Conservation (phyloP, 257 asterid species). For the Cruciata laevipes region DNA sequence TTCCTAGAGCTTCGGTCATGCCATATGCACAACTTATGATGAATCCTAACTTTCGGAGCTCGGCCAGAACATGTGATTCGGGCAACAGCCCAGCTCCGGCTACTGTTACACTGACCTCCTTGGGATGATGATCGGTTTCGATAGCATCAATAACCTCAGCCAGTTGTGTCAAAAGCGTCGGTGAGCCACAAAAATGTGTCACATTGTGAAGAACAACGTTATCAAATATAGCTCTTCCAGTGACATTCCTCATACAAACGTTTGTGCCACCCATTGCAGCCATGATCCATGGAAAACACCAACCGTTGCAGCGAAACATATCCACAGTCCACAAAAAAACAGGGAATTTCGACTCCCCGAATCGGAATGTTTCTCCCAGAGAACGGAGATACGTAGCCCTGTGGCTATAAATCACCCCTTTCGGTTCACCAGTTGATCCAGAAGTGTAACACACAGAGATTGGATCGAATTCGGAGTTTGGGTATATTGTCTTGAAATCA, state of each 20-base stretch:
- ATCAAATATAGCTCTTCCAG: slow-evolving; percentile 32
- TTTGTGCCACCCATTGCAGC: slow-evolving; percentile 80
- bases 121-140: slow-evolving; percentile 3
- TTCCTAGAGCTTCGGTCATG: slow-evolving; percentile 70
- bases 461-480: slow-evolving; percentile 57
- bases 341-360: slow-evolving; percentile 33
- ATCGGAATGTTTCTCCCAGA: slow-evolving; percentile 33
- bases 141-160: slow-evolving; percentile 21
- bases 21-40: slow-evolving; percentile 39
- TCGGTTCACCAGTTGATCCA: slow-evolving; percentile 71
- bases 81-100: slow-evolving; percentile 61
- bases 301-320: slow-evolving; percentile 78
- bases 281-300: slow-evolving; percentile 72
- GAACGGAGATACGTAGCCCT: slow-evolving; percentile 63
- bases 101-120: slow-evolving; percentile 34
- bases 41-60: slow-evolving; percentile 47
- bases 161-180: slow-evolving; percentile 39
- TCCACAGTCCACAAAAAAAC: slow-evolving; percentile 63
- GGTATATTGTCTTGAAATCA: slow-evolving; percentile 39
- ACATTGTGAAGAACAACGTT: slow-evolving; percentile 34
- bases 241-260: slow-evolving; percentile 38
- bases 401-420: slow-evolving; percentile 74
- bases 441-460: slow-evolving; percentile 67
- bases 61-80: slow-evolving; percentile 22
- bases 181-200: slow-evolving; percentile 62